A percentile compares a stretch with the other conserved stretches of the same genome.
Evolutionary conservation across 164 flowering plant genomes (phyloP).

Genomic region (Malania oleifera): DNA sequence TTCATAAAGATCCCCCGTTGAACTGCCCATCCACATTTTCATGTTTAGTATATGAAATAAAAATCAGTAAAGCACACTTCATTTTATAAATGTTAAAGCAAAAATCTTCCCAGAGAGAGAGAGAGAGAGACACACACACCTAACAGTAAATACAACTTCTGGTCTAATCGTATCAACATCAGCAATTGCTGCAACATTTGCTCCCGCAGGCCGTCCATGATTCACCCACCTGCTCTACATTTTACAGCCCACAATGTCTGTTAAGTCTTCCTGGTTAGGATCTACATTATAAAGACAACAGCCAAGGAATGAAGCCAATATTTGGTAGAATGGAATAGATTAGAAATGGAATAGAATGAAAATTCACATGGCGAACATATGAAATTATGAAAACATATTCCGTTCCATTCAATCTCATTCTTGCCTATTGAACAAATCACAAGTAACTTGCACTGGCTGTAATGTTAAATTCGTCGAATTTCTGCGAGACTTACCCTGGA

Average conservation of each 20-base stretch:
- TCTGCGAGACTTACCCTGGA: conserved; percentile 38
- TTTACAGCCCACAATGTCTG: not conserved
- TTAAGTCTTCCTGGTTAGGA: conserved; percentile 2
- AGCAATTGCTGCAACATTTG: conserved; percentile 68
- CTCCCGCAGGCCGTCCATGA: conserved; percentile 78
- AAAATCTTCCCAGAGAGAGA: too few species aligned
- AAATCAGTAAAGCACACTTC: not conserved
- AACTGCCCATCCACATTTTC: conserved; percentile 44
- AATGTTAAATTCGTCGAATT: not conserved
- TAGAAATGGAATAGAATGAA: too few species aligned
- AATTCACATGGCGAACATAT: too few species aligned
- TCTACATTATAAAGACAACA: conserved; percentile 3
- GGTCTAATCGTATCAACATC: conserved; percentile 48
- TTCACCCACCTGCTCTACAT: conserved; percentile 57
- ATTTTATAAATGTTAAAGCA: too few species aligned
- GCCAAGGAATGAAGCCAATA: not conserved
- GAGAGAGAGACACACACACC: conserved; percentile 39
- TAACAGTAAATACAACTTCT: conserved; percentile 59
- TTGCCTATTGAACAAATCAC: too few species aligned
- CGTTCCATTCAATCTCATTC: too few species aligned
- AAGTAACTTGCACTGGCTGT: not conserved
- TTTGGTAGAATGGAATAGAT: too few species aligned
- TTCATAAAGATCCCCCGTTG: conserved; percentile 75
- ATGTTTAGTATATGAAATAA: conserved; percentile 10
- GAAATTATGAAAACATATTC: too few species aligned